phyloP scores from a whole-genome alignment of 2,329 filamentous ascomycete species.

The Cucurbitaria berberidis region DNA sequence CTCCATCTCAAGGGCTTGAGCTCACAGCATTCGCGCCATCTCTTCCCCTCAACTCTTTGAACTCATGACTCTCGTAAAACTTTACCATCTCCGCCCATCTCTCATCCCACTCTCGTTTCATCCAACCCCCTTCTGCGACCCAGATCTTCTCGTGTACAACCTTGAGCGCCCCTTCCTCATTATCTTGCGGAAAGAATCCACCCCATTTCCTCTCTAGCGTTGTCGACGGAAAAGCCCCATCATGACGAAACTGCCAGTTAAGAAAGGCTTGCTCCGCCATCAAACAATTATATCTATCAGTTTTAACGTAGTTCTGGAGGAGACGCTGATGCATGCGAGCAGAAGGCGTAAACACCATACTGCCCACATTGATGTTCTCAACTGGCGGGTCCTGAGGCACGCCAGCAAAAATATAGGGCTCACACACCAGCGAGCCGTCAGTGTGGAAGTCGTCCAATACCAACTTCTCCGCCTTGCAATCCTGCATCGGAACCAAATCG shows the following conservation, averaged over 20 bases:
- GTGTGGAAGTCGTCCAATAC: constrained; percentile 30
- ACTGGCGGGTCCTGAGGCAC: constrained; percentile 31
- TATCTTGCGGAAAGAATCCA: constrained; percentile 32
- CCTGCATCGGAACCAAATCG: constrained; percentile 23
- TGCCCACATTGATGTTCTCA: constrained; percentile 38
- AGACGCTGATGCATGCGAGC: constrained; percentile 37
- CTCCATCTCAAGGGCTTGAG: no score
- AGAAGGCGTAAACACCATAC: constrained; percentile 42
- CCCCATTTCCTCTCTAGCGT: constrained; percentile 36
- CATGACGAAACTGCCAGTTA: constrained; percentile 40
- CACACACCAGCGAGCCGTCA: constrained; percentile 31
- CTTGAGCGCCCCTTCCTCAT: constrained; percentile 34
- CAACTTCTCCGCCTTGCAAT: constrained; percentile 31
- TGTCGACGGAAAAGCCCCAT: constrained; percentile 36
- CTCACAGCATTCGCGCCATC: constrained; percentile 12
- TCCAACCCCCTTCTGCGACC: constrained; percentile 23
- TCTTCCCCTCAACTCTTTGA: constrained; percentile 15
- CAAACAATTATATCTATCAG: constrained; percentile 34
- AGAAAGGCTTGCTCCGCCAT: constrained; percentile 46
- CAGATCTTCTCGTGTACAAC: constrained; percentile 48
- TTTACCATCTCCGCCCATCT: constrained; percentile 34
- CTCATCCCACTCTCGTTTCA: constrained; percentile 33
- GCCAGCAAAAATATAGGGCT: constrained; percentile 39
- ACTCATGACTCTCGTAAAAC: constrained; percentile 34
- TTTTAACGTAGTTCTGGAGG: constrained; percentile 43